Evolutionary conservation across 768 basidiomycete species (phyloP), one percentile per base, ranked within the genome.

Genomic region (Tulasnella sp.): DNA sequence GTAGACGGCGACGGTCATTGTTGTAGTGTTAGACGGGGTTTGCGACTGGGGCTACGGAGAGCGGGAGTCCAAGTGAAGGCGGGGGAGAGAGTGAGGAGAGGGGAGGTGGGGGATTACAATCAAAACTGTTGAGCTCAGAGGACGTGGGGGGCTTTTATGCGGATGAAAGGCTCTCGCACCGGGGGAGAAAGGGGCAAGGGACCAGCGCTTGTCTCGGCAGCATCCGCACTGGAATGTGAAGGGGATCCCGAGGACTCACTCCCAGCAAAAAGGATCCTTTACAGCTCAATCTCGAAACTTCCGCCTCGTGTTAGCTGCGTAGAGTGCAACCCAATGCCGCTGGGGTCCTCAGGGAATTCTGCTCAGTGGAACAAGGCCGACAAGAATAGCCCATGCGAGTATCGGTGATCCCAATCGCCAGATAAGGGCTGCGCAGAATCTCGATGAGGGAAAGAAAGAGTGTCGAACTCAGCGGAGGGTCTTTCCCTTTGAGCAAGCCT

Each of bases 1-100:
- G 44, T 77, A 73, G 16, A 77, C 37, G 40, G 77, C 71, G 42
- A 69, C 20, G 16, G 55, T 70, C 77, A 77, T 77, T 16, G 35
- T 77, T 11, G 5, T 15, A 39, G 40, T 71, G 42, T 35, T 40
- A 15, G 26, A 2, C 37, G n/a, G 46, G 74, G 6, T n/a, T 20
- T 57, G 16, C n/a, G 74, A 29, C 44, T 51, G 44, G 44, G 55
- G 26, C 26, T 37, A 15, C n/a, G 13, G 74, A 57, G 61, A 26
- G 26, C 61, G n/a, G 29, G 61, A 67, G 61, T 67, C 61, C 61
- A 10, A 35, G 61, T 26, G 26, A 51, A n/a, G 5, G 48, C 23
- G 55, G 61, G 13, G 57, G n/a, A 69, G 32, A 35, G 40, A 70
- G 32, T 67, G 75, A 57, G 11, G 55, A 32, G 73, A 29, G 32